phyloP scores from a whole-genome alignment of 2,329 filamentous ascomycete genomes.

The Cucurbitaria berberidis region DNA sequence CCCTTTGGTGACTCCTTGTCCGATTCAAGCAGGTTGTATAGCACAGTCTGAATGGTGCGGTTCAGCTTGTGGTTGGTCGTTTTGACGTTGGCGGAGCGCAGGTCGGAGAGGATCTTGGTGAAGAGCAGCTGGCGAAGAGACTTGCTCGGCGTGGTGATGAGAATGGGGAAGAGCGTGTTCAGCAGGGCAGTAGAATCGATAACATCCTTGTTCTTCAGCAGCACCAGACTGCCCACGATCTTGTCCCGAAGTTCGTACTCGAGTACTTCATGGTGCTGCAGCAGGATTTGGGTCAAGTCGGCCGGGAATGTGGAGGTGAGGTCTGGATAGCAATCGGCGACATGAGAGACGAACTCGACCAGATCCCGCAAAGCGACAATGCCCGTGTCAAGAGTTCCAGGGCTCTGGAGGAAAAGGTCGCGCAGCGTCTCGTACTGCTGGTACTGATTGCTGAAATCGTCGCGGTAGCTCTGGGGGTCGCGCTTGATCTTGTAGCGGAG shows the following conservation, averaged over 20 bases:
- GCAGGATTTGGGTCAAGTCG: slow-evolving; percentile 81
- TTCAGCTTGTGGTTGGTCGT: slow-evolving; percentile 91
- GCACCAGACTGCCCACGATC: slow-evolving; percentile 85
- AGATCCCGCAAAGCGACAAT: slow-evolving; percentile 86
- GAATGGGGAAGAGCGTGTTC: slow-evolving; percentile 91
- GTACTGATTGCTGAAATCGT: slow-evolving; percentile 88
- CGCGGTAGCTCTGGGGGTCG: slow-evolving; percentile 87
- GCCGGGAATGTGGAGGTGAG: slow-evolving; percentile 78
- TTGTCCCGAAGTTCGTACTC: slow-evolving; percentile 90
- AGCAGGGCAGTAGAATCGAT: slow-evolving; percentile 82
- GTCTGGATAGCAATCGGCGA: slow-evolving; percentile 89
- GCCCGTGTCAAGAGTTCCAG: slow-evolving; percentile 76
- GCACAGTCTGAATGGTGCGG: slow-evolving; percentile 87
- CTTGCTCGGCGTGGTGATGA: slow-evolving; percentile 92
- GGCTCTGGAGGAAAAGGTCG: slow-evolving; percentile 88
- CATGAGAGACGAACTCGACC: slow-evolving; percentile 91
- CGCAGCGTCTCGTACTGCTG: slow-evolving; percentile 89
- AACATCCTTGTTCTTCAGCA: slow-evolving; percentile 88
- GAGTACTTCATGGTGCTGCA: slow-evolving; percentile 79
- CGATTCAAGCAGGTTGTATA: slow-evolving; percentile 88
- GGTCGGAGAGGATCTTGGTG: slow-evolving; percentile 88
- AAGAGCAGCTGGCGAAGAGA: slow-evolving; percentile 82
- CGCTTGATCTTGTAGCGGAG: slow-evolving; percentile 89
- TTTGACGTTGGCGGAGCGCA: slow-evolving; percentile 86
- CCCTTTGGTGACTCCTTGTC: slow-evolving; percentile 85